phyloP scores from a whole-genome alignment of 495 filamentous ascomycete species.

The Lasiosphaeria ovina region DNA sequence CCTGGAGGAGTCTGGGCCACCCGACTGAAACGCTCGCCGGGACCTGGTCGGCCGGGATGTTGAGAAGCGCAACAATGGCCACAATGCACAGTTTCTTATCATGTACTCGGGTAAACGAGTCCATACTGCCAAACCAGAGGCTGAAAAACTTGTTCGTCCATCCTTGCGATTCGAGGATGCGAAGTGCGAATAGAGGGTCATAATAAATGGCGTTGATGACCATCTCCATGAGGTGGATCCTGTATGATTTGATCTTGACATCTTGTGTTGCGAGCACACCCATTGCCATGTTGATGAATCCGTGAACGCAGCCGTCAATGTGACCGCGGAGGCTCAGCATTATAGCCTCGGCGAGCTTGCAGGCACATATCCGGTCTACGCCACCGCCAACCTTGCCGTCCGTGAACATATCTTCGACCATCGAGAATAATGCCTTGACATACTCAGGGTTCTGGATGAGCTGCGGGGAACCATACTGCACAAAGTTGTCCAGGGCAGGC shows the following conservation, averaged over 20 bases:
- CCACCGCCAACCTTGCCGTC: conserved; percentile 83
- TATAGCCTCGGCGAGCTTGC: conserved; percentile 94
- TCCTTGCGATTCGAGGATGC: conserved; percentile 79
- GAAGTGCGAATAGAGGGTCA: conserved; percentile 78
- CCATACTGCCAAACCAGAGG: conserved; percentile 94
- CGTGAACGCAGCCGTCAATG: conserved; percentile 79
- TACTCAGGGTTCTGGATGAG: conserved; percentile 82
- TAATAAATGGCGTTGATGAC: conserved; percentile 98
- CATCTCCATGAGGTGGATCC: conserved; percentile 98
- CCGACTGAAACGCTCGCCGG: conserved; percentile 88
- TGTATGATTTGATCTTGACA: conserved; percentile 81
- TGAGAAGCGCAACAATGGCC: conserved; percentile 82
- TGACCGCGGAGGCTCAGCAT: conserved; percentile 94
- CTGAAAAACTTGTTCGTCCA: conserved; percentile 99
- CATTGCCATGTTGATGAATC: conserved; percentile 90
- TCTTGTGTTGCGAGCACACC: conserved; percentile 65
- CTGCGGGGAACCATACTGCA: conserved; percentile 80
- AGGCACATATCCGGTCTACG: conserved; percentile 96
- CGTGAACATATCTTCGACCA: conserved; percentile 64
- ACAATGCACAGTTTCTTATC: conserved; percentile 98
- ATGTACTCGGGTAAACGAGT: conserved; percentile 88
- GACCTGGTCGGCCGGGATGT: conserved; percentile 70
- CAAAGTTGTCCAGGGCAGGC: conserved; percentile 93
- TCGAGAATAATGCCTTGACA: conserved; percentile 79
- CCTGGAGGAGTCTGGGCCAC: conserved; percentile 88